These are phyloP conservation scores for Salisapilia sapeloensis DNA, from an alignment of 352 stramenopile genomes.

Conservation along the genomic window DNA sequence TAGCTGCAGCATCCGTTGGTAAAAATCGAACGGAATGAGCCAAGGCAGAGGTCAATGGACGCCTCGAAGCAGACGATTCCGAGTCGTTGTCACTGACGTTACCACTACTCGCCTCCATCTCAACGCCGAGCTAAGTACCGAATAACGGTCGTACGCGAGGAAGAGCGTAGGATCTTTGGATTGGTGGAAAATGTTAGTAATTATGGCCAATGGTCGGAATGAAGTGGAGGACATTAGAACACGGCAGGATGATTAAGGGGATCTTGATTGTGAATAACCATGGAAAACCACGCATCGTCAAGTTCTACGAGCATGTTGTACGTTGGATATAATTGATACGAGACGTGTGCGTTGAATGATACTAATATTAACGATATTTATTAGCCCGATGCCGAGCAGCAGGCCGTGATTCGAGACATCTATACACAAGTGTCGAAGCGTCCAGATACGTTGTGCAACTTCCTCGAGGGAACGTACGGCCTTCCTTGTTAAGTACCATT, in stretches of 20 bases:
- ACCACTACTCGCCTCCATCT: constrained; percentile 1
- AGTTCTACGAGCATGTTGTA: constrained; percentile 98
- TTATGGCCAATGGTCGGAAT: constrained; percentile 5
- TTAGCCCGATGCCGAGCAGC: constrained; percentile 90
- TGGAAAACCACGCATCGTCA: constrained; percentile 95
- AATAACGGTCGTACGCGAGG: neutral
- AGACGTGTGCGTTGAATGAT: neutral
- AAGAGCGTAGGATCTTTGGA: constrained; percentile 1
- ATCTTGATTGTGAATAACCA: constrained; percentile 99
- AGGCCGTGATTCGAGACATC: constrained; percentile 94
- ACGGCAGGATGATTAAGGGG: constrained; percentile 90
- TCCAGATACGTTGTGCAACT: constrained; percentile 98
- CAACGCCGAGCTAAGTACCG: neutral
- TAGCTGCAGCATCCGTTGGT: constrained; percentile 25
- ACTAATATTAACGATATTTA: constrained; percentile 1
- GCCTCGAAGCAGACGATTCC: constrained; percentile 11
- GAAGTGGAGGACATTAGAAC: neutral
- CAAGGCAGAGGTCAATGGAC: neutral
- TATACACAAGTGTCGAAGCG: constrained; percentile 98
- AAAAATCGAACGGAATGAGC: too few relatives aligned
- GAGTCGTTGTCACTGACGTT: neutral
- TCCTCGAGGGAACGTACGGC: constrained; percentile 89
- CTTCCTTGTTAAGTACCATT: neutral
- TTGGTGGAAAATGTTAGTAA: constrained; percentile 5
- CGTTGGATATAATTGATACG: constrained; percentile 7